Evolutionary conservation across 2,329 filamentous ascomycete species (phyloP).

Genomic region (Juglanconis juglandina): DNA sequence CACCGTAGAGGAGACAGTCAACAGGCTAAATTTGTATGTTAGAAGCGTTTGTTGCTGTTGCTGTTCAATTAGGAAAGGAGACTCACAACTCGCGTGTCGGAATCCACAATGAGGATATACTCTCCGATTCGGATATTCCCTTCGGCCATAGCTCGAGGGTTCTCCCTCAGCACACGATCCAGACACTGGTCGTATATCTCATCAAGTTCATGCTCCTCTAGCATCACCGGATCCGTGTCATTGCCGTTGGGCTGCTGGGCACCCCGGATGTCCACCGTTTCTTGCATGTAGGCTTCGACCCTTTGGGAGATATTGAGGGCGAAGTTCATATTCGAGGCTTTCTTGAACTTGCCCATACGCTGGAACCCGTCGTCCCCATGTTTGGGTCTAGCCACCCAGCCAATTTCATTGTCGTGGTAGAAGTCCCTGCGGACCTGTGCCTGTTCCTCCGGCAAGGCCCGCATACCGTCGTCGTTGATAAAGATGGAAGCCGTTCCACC

Average conservation of each 20-base stretch:
- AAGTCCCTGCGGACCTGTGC: constrained; percentile 42
- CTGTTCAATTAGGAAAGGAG: neutral
- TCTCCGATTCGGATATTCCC: constrained; percentile 61
- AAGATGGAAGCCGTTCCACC: constrained; percentile 38
- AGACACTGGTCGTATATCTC: constrained; percentile 48
- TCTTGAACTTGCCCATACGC: constrained; percentile 65
- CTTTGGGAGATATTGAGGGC: constrained; percentile 59
- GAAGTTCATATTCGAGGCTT: constrained; percentile 75
- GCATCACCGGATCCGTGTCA: constrained; percentile 15
- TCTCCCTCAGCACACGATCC: constrained; percentile 48
- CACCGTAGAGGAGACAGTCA: constrained; percentile 65
- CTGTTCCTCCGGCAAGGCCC: constrained; percentile 44
- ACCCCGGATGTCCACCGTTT: constrained; percentile 30
- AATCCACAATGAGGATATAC: constrained; percentile 65
- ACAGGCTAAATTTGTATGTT: constrained; percentile 36
- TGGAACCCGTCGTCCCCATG: constrained; percentile 46
- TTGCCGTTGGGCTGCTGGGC: constrained; percentile 1
- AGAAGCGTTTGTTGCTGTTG: neutral
- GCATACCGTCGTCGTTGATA: constrained; percentile 62
- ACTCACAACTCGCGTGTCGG: constrained; percentile 58
- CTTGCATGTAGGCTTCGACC: constrained; percentile 57
- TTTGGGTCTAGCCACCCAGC: constrained; percentile 45
- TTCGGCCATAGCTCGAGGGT: constrained; percentile 54
- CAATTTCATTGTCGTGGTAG: constrained; percentile 47
- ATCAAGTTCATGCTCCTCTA: constrained; percentile 40